Percentiles rank a stretch among this genome's conserved stretches.
These are phyloP conservation scores for Exophiala spinifera DNA, from an alignment of 2,329 filamentous ascomycete genomes.

Conservation along the genomic window DNA sequence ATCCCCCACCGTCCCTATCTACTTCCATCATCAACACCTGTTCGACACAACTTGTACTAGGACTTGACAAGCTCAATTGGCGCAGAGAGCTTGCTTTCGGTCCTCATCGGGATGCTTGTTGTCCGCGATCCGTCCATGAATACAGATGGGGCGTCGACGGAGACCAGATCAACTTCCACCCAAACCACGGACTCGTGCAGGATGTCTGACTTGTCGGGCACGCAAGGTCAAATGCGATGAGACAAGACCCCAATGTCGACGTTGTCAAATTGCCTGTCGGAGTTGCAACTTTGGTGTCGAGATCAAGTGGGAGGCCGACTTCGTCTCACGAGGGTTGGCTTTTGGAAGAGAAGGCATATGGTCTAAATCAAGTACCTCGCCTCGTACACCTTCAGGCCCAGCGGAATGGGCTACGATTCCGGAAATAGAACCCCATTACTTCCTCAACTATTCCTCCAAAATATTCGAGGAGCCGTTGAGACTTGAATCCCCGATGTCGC, in stretches of 20 bases:
- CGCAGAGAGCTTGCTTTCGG: too few relatives aligned
- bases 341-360: slow-evolving; percentile 7
- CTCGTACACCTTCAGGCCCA: neutral
- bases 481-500: neutral
- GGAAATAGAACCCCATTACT: neutral
- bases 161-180: slow-evolving; percentile 3
- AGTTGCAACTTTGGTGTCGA: slow-evolving; percentile 14
- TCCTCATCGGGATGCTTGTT: too few relatives aligned
- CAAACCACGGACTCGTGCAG: slow-evolving; percentile 8
- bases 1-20: too few relatives aligned
- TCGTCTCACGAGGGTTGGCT: neutral
- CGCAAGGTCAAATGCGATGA: slow-evolving; percentile 31
- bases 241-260: slow-evolving; percentile 21
- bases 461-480: slow-evolving; percentile 3
- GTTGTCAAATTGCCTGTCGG: slow-evolving; percentile 23
- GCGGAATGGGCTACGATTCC: slow-evolving; percentile 2
- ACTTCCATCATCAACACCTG: too few relatives aligned
- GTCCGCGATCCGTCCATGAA: too few relatives aligned
- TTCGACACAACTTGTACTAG: too few relatives aligned
- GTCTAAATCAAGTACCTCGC: neutral
- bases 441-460: slow-evolving; percentile 6
- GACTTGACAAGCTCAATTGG: too few relatives aligned
- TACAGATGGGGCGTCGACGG: slow-evolving; percentile 4
- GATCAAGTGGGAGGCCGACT: slow-evolving; percentile 1
- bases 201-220: slow-evolving; percentile 7